Evolutionary conservation across 1,284 basidiomycete species (phyloP).

Genomic region (Fomitopsis palustris): DNA sequence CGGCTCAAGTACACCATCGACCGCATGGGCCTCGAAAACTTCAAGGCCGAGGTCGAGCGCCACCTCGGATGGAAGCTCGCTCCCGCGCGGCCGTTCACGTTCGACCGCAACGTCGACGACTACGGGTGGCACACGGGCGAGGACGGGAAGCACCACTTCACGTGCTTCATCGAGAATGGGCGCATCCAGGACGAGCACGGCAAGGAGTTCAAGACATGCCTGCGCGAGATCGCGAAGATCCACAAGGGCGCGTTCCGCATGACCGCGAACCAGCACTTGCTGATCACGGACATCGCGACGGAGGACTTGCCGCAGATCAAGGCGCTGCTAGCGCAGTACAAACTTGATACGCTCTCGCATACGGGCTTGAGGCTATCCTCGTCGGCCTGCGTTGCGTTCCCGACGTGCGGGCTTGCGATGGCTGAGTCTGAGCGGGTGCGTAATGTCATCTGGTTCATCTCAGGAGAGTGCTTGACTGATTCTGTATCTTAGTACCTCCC

Average conservation of each 20-base stretch:
- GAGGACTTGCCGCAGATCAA: conserved; percentile 80
- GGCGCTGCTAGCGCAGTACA: conserved; percentile 79
- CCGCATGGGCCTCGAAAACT: conserved; percentile 83
- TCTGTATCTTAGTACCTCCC: conserved; percentile 74
- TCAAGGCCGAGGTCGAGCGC: conserved; percentile 90
- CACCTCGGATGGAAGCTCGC: conserved; percentile 80
- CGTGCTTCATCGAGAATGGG: conserved; percentile 96
- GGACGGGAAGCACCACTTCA: conserved; percentile 91
- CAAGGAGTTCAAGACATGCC: conserved; percentile 88
- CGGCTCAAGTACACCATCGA: conserved; percentile 98
- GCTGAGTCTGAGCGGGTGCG: conserved; percentile 86
- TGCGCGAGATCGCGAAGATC: conserved; percentile 89
- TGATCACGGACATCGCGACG: conserved; percentile 81
- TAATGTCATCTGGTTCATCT: conserved; percentile 1
- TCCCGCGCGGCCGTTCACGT: conserved; percentile 75
- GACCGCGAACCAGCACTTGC: conserved; percentile 93
- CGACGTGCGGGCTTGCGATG: conserved; percentile 95
- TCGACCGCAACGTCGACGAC: conserved; percentile 90
- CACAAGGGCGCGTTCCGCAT: conserved; percentile 94
- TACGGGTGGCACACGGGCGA: conserved; percentile 91
- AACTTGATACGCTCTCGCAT: conserved; percentile 86
- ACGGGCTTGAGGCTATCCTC: conserved; percentile 82
- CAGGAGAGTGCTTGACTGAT: conserved; percentile 1
- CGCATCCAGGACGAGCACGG: conserved; percentile 92
- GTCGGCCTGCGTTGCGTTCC: conserved; percentile 97